phyloP scores from a whole-genome alignment of 768 basidiomycete species.

The Calocybe indica region DNA sequence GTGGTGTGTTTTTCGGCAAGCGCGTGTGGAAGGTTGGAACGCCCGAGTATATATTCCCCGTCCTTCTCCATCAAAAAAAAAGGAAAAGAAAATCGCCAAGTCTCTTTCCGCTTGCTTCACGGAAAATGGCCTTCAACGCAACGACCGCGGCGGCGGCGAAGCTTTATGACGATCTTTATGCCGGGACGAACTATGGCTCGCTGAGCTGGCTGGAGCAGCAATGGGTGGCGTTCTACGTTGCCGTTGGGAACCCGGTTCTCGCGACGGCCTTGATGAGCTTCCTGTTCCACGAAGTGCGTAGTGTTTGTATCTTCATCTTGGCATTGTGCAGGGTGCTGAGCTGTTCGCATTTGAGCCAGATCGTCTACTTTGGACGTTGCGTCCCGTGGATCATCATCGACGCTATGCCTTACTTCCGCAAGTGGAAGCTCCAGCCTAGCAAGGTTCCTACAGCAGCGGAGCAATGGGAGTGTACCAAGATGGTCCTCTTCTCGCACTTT shows the following conservation, averaged over 20 bases:
- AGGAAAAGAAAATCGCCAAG: background rate
- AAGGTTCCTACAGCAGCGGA: constrained; percentile 78
- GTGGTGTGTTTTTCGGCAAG: constrained; percentile 2
- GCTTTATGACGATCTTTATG: constrained; percentile 41
- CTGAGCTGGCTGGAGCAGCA: constrained; percentile 69
- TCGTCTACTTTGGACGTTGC: constrained; percentile 95
- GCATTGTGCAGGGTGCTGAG: background rate
- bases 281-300: constrained; percentile 83
- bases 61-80: constrained; percentile 1
- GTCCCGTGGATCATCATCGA: constrained; percentile 97
- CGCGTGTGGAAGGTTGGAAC: too few species aligned
- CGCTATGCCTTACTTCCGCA: constrained; percentile 85
- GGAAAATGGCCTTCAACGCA: constrained; percentile 39
- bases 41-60: background rate
- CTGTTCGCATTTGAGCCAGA: constrained; percentile 31
- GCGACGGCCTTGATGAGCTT: constrained; percentile 95
- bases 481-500: constrained; percentile 91
- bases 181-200: constrained; percentile 50
- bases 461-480: constrained; percentile 95
- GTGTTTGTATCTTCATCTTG: background rate
- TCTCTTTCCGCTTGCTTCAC: constrained; percentile 1
- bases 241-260: constrained; percentile 82
- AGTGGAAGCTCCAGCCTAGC: constrained; percentile 88
- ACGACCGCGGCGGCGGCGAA: constrained; percentile 18
- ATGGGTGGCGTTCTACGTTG: constrained; percentile 85